phyloP scores from a whole-genome alignment of 2,329 filamentous ascomycete species.

The Claviceps arundinis region DNA sequence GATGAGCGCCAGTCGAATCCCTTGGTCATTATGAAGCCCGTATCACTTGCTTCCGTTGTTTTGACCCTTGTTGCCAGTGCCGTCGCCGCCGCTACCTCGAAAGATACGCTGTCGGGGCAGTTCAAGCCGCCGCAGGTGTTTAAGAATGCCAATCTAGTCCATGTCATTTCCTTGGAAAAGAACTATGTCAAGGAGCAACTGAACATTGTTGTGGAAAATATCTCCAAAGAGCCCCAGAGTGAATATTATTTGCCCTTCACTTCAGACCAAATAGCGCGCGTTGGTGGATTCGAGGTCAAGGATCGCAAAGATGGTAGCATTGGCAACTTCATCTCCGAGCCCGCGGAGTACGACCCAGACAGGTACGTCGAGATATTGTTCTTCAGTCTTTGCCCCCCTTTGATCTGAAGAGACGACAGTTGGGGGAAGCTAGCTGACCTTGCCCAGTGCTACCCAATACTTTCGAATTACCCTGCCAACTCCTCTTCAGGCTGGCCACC shows the following conservation, averaged over 20 bases:
- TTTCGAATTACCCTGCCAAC: constrained; percentile 69
- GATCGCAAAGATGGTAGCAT: constrained; percentile 70
- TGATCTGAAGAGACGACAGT: background rate
- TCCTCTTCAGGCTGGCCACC: constrained; percentile 60
- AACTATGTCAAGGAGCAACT: constrained; percentile 79
- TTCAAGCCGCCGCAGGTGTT: constrained; percentile 86
- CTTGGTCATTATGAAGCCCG: constrained; percentile 26
- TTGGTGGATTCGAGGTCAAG: constrained; percentile 82
- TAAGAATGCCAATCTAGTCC: constrained; percentile 84
- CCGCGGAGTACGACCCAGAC: constrained; percentile 49
- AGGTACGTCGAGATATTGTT: constrained; percentile 28
- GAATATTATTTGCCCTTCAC: constrained; percentile 90
- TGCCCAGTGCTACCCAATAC: constrained; percentile 57
- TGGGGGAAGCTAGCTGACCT: background rate
- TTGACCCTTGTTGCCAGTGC: constrained; percentile 41
- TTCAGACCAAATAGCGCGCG: constrained; percentile 54
- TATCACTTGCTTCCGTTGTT: constrained; percentile 41
- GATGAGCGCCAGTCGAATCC: constrained; percentile 18
- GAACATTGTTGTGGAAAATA: constrained; percentile 90
- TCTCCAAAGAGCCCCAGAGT: constrained; percentile 62
- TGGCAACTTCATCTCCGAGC: constrained; percentile 54
- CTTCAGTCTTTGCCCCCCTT: background rate
- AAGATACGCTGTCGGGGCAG: constrained; percentile 44
- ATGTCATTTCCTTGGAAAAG: constrained; percentile 86
- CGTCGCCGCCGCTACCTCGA: constrained; percentile 38